Evolutionary conservation across 345 rosid species (phyloP).

Genomic region (Crucihimalaya himalaica): DNA sequence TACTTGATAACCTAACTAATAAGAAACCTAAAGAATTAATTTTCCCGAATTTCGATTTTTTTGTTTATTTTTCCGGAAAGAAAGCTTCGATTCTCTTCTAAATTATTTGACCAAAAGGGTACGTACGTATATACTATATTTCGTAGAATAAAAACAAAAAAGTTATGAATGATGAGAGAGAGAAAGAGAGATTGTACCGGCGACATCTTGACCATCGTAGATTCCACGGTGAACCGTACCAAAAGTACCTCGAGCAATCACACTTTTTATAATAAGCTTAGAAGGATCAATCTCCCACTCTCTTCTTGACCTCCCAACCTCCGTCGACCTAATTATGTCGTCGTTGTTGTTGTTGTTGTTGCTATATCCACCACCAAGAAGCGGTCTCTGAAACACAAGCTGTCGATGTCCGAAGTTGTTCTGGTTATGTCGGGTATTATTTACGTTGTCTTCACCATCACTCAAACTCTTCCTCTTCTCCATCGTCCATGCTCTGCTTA

Average conservation of each 20-base stretch:
- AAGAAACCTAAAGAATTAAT: background rate
- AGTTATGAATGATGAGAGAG: background rate
- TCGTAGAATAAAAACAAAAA: background rate
- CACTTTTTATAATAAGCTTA: conserved; percentile 74
- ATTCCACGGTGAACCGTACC: conserved; percentile 94
- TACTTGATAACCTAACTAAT: conserved; percentile 6
- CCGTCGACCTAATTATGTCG: background rate
- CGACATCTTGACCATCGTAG: conserved; percentile 91
- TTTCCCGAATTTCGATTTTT: background rate
- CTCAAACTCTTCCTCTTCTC: conserved; percentile 70
- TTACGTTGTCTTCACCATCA: conserved; percentile 41
- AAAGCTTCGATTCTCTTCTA: background rate
- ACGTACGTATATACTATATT: background rate
- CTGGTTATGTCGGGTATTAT: conserved; percentile 26
- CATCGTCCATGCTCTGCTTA: conserved; percentile 77
- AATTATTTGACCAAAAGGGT: background rate
- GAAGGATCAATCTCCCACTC: conserved; percentile 99
- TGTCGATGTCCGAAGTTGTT: conserved; percentile 35
- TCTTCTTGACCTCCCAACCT: conserved; percentile 54
- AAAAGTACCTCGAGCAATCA: conserved; percentile 93
- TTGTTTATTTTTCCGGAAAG: background rate
- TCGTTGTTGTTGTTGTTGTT: conserved; percentile 7
- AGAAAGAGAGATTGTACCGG: conserved; percentile 56
- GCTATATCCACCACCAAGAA: conserved; percentile 21
- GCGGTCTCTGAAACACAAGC: conserved; percentile 38